Percentiles rank a stretch among this genome's conserved stretches.
Conservation (phyloP, 257 asterid species). For the Scutellaria baicalensis region DNA sequence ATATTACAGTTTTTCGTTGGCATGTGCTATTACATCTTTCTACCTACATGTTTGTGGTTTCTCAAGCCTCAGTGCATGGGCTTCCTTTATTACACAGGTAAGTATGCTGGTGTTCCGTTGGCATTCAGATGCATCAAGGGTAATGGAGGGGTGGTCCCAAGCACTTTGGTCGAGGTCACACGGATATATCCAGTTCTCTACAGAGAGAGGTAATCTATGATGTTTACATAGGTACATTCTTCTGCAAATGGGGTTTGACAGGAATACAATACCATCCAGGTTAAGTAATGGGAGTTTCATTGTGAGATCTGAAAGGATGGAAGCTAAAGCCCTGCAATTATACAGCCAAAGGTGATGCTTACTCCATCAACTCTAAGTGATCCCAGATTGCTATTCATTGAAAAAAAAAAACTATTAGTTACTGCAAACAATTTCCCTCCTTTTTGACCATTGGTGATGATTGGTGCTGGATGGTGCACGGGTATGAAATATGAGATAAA, state of each 20-base stretch:
- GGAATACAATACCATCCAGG: constrained; percentile 35
- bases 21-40: not conserved
- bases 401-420: not conserved
- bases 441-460: not conserved
- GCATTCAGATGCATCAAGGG: constrained; percentile 85
- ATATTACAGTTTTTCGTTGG: constrained; percentile 6
- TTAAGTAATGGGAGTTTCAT: constrained; percentile 49
- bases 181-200: constrained; percentile 83
- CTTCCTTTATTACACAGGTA: constrained; percentile 44
- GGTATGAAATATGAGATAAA: not conserved
- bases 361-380: not conserved
- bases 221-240: not conserved
- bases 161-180: constrained; percentile 72
- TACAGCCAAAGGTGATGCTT: constrained; percentile 58
- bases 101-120: constrained; percentile 53
- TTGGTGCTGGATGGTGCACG: not conserved
- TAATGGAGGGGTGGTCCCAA: constrained; percentile 80
- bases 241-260: constrained; percentile 16
- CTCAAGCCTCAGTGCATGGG: constrained; percentile 18
- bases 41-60: constrained; percentile 10
- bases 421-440: not conserved
- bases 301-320: constrained; percentile 78
- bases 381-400: not conserved
- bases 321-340: constrained; percentile 49
- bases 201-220: constrained; percentile 70